A percentile compares a stretch with the other conserved stretches of the same genome.
These are phyloP conservation scores for Pythium aristosporum DNA, from an alignment of 352 stramenopile species.

Conservation along the genomic window DNA sequence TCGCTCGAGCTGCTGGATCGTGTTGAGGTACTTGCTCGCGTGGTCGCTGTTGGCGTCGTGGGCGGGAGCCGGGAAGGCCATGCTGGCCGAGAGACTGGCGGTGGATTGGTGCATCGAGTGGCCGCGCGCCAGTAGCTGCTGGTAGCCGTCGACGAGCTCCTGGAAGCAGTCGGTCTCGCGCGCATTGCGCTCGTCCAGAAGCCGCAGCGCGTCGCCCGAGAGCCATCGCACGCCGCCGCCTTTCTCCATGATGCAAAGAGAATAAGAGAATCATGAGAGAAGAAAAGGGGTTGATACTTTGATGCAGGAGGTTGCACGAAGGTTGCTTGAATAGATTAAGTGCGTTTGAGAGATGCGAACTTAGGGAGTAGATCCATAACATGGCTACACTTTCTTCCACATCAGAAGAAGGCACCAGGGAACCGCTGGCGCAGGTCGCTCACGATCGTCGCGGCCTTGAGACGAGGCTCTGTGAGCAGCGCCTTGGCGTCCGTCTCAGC, in stretches of 20 bases:
- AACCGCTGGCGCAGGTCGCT: conserved; percentile 39
- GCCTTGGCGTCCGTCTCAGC: conserved; percentile 32
- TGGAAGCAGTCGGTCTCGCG: conserved; percentile 57
- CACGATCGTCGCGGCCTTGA: conserved; percentile 43
- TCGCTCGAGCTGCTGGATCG: conserved; percentile 68
- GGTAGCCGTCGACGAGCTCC: conserved; percentile 59
- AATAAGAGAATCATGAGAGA: not conserved
- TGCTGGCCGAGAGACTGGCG: conserved; percentile 20
- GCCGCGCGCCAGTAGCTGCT: conserved; percentile 62
- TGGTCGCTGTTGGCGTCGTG: conserved; percentile 25
- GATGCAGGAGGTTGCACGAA: conserved; percentile 5
- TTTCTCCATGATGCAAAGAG: not conserved
- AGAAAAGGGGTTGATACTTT: not conserved
- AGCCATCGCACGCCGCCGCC: conserved; percentile 31
- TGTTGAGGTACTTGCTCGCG: conserved; percentile 47
- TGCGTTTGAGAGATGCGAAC: conserved; percentile 12
- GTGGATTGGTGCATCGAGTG: conserved; percentile 22
- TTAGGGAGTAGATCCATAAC: not conserved
- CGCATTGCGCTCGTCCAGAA: conserved; percentile 64
- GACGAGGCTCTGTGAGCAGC: conserved; percentile 42
- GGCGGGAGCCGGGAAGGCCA: conserved; percentile 3
- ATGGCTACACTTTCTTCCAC: conserved; percentile 13
- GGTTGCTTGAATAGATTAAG: conserved; percentile 6
- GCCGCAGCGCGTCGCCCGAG: conserved; percentile 38
- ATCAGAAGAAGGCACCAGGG: conserved; percentile 20